phyloP scores from a whole-genome alignment of 2,329 filamentous ascomycete species.

The Penicillium brasilianum region DNA sequence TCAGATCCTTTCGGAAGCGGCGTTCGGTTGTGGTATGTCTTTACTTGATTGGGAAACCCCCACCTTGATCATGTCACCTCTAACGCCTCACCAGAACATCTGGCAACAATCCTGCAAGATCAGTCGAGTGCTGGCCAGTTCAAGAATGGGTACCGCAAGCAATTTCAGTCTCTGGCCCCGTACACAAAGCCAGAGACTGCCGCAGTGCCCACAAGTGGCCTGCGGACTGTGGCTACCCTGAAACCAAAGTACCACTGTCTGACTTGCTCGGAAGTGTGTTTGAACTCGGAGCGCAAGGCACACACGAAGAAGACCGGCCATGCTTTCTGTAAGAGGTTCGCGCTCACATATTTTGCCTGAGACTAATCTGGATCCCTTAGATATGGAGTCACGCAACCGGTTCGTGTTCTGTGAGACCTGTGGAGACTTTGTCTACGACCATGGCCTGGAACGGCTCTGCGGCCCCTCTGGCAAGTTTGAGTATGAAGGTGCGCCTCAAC shows the following conservation, averaged over 20 bases:
- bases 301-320: conserved; percentile 48
- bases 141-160: conserved; percentile 40
- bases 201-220: conserved; percentile 26
- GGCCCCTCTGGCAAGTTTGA: conserved; percentile 26
- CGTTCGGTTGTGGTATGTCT: conserved; percentile 49
- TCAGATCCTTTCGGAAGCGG: conserved; percentile 43
- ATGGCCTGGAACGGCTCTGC: conserved; percentile 45
- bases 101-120: conserved; percentile 42
- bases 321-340: conserved; percentile 45
- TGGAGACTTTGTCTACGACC: conserved; percentile 50
- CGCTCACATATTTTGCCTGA: not conserved
- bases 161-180: conserved; percentile 37
- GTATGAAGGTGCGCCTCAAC: conserved; percentile 11
- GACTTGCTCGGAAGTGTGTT: conserved; percentile 41
- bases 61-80: conserved; percentile 12
- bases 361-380: conserved; percentile 30
- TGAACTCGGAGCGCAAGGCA: conserved; percentile 38
- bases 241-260: conserved; percentile 49
- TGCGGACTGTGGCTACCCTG: conserved; percentile 35
- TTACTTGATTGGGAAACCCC: conserved; percentile 2
- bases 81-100: conserved; percentile 43
- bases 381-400: conserved; percentile 48
- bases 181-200: conserved; percentile 32
- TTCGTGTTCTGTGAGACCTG: conserved; percentile 48
- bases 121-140: conserved; percentile 43